Conservation (phyloP, 371 early-diverging fungal species). For the Lichtheimia corymbifera region DNA sequence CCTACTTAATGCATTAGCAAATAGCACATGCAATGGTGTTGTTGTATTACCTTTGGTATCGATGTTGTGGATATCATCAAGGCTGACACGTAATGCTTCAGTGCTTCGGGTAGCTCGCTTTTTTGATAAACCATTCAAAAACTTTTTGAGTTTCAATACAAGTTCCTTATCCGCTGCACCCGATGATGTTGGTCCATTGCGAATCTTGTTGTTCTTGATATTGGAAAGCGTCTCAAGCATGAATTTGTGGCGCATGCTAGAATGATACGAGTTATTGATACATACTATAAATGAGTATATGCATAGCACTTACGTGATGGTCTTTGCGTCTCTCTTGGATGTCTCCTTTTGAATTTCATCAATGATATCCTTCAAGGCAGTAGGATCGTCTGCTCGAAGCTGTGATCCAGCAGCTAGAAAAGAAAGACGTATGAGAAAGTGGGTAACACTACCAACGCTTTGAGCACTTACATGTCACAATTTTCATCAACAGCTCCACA, state of each 20-base stretch:
- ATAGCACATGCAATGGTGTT: not conserved
- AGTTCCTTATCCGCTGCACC: constrained; percentile 60
- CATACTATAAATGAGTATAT: too few species aligned
- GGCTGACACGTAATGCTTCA: constrained; percentile 83
- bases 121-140: constrained; percentile 69
- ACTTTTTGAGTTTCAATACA: constrained; percentile 78
- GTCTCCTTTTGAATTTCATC: constrained; percentile 67
- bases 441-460: not conserved
- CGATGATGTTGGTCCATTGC: constrained; percentile 56
- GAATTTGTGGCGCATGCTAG: constrained; percentile 80
- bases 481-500: constrained; percentile 84
- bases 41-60: constrained; percentile 71
- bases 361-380: constrained; percentile 84
- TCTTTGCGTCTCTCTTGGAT: constrained; percentile 45
- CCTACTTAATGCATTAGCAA: constrained; percentile 26
- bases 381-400: constrained; percentile 90
- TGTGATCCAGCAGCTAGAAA: constrained; percentile 77
- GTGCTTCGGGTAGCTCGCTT: constrained; percentile 57
- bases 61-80: constrained; percentile 86
- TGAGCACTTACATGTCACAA: constrained; percentile 67
- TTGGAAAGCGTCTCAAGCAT: constrained; percentile 92
- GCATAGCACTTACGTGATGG: constrained; percentile 40
- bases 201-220: constrained; percentile 91
- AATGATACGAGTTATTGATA: not conserved
- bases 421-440: not conserved